Evolutionary conservation across 2,329 filamentous ascomycete species (phyloP).

Genomic region (Fusarium verticillioides): DNA sequence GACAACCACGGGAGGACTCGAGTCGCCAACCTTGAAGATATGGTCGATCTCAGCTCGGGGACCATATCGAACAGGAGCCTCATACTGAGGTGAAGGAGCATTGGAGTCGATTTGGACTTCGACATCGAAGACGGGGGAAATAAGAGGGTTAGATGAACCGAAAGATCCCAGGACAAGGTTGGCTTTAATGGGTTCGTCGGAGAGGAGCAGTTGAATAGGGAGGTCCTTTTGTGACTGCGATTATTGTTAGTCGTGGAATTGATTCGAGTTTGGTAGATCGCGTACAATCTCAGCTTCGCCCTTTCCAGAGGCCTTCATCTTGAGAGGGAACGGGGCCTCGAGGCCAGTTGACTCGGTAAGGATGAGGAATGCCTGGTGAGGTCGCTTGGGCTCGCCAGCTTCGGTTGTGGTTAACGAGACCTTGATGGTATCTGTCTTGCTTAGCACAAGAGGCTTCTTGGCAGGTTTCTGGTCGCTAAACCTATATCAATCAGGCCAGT

Average conservation of each 20-base stretch:
- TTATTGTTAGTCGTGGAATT: constrained; percentile 42
- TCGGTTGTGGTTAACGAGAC: constrained; percentile 84
- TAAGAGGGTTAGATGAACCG: constrained; percentile 75
- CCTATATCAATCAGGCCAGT: constrained; percentile 53
- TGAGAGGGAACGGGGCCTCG: constrained; percentile 87
- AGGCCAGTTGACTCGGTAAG: constrained; percentile 82
- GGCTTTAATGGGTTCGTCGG: constrained; percentile 76
- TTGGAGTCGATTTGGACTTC: constrained; percentile 72
- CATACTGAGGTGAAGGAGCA: constrained; percentile 67
- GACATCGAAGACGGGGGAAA: constrained; percentile 78
- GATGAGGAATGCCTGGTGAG: constrained; percentile 93
- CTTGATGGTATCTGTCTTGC: constrained; percentile 79
- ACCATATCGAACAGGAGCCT: constrained; percentile 82
- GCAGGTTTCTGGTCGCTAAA: constrained; percentile 70
- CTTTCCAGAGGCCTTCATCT: constrained; percentile 88
- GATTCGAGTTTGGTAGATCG: neutral
- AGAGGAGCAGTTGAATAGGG: constrained; percentile 80
- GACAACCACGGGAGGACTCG: constrained; percentile 82
- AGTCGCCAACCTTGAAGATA: constrained; percentile 83
- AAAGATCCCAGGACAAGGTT: constrained; percentile 88
- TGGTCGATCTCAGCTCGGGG: constrained; percentile 89
- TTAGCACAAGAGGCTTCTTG: constrained; percentile 71
- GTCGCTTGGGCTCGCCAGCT: constrained; percentile 79
- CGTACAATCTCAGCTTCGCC: constrained; percentile 85
- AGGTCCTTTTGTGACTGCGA: constrained; percentile 88